Evolutionary conservation across 2,329 filamentous ascomycete species (phyloP).

Genomic region (Scedosporium minutisporum): DNA sequence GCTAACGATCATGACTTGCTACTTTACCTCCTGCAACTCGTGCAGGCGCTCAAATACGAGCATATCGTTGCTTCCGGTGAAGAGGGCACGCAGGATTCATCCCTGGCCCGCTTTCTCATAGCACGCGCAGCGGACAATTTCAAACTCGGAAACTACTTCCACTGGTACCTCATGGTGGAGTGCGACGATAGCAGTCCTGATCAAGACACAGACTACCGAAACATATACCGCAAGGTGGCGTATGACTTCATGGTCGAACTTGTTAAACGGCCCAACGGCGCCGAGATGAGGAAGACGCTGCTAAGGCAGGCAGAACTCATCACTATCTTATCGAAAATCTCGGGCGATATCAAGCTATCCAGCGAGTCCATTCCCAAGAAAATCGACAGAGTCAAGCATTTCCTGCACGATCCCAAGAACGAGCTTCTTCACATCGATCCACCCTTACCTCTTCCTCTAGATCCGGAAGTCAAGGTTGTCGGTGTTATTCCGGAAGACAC

Average conservation of each 20-base stretch:
- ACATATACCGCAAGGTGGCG: slow-evolving; percentile 84
- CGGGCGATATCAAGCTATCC: slow-evolving; percentile 75
- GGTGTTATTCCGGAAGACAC: slow-evolving; percentile 78
- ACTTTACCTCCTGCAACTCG: slow-evolving; percentile 84
- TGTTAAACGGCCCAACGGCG: slow-evolving; percentile 59
- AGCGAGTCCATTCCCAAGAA: slow-evolving; percentile 71
- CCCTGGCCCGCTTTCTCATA: slow-evolving; percentile 81
- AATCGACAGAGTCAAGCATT: slow-evolving; percentile 74
- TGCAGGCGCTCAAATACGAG: slow-evolving; percentile 93
- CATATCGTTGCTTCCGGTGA: slow-evolving; percentile 51
- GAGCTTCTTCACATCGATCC: slow-evolving; percentile 77
- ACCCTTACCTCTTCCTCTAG: slow-evolving; percentile 77
- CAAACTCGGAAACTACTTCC: slow-evolving; percentile 84
- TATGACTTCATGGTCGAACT: slow-evolving; percentile 94
- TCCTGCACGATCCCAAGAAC: slow-evolving; percentile 80
- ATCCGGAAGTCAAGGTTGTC: slow-evolving; percentile 70
- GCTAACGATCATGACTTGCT: slow-evolving; percentile 86
- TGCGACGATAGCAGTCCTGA: slow-evolving; percentile 76
- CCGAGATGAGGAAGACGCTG: slow-evolving; percentile 65
- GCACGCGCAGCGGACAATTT: slow-evolving; percentile 80
- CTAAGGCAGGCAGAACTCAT: slow-evolving; percentile 84
- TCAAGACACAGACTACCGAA: slow-evolving; percentile 64
- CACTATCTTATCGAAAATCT: slow-evolving; percentile 76
- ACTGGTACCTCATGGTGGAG: slow-evolving; percentile 99
- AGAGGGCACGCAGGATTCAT: slow-evolving; percentile 63